Conservation (phyloP, 805 yeast species). For the Candida multigemmis region DNA sequence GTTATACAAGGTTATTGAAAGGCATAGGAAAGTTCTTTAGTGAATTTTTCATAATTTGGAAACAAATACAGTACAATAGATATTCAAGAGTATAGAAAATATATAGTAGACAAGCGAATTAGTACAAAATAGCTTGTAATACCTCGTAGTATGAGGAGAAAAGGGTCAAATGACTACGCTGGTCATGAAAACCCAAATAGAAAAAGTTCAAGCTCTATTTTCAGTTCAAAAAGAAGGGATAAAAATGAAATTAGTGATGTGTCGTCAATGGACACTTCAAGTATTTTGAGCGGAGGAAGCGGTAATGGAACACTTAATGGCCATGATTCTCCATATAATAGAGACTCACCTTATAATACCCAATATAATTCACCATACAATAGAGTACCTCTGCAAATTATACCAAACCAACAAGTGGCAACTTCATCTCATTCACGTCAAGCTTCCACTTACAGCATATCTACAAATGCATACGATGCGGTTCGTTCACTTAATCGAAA, state of each 20-base stretch:
- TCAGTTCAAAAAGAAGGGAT: conserved; percentile 21
- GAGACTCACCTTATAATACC: too few species aligned
- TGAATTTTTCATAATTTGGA: too few species aligned
- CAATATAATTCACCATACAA: too few species aligned
- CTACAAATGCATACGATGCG: conserved; percentile 7
- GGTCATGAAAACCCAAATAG: conserved; percentile 7
- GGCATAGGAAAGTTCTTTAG: too few species aligned
- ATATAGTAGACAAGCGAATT: too few species aligned
- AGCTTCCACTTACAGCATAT: conserved; percentile 30
- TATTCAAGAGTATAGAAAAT: too few species aligned
- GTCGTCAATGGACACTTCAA: conserved; percentile 22
- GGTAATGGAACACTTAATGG: conserved; percentile 3
- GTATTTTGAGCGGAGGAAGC: conserved; percentile 16
- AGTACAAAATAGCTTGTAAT: too few species aligned
- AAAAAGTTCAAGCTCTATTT: conserved; percentile 25
- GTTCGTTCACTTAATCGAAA: conserved; percentile 11
- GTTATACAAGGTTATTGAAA: too few species aligned
- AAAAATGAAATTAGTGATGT: conserved; percentile 17
- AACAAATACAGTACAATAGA: too few species aligned
- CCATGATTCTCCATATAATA: neutral
- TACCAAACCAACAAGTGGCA: conserved; percentile 20
- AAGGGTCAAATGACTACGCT: too few species aligned
- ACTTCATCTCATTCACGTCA: conserved; percentile 28
- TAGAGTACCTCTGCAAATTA: conserved; percentile 9
- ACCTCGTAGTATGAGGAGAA: too few species aligned